A percentile compares a stretch with the other conserved stretches of the same genome.
These are phyloP conservation scores for Darksidea phi DNA, from an alignment of 495 filamentous ascomycete genomes.

Conservation along the genomic window DNA sequence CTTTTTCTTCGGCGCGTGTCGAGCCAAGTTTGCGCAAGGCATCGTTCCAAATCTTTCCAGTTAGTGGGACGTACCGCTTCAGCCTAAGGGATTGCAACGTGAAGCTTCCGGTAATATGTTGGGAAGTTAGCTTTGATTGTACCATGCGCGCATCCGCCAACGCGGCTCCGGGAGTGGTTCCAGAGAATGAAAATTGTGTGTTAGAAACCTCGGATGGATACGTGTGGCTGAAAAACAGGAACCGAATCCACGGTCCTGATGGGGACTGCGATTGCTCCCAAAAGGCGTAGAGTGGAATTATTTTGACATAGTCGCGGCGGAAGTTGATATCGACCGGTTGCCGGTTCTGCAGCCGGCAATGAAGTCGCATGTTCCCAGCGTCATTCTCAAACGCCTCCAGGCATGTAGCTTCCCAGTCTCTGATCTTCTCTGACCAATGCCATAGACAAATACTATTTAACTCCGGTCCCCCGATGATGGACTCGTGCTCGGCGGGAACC, in stretches of 20 bases:
- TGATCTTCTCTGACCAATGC: neutral
- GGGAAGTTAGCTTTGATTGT: slow-evolving; percentile 5
- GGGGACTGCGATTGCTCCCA: neutral
- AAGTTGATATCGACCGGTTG: neutral
- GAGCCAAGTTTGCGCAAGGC: neutral
- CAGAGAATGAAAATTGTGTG: slow-evolving; percentile 5
- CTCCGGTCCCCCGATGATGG: slow-evolving; percentile 11
- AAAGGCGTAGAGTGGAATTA: slow-evolving; percentile 11
- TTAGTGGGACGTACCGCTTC: neutral
- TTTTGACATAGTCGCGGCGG: slow-evolving; percentile 1
- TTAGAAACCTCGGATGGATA: neutral
- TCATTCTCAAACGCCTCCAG: slow-evolving; percentile 10
- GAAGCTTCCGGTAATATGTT: slow-evolving; percentile 1
- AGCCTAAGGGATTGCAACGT: neutral
- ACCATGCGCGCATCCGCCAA: neutral
- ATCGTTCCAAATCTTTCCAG: neutral
- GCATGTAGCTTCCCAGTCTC: neutral
- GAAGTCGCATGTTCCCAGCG: slow-evolving; percentile 7
- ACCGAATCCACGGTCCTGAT: neutral
- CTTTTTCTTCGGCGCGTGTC: neutral
- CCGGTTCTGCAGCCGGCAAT: neutral
- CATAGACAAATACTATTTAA: slow-evolving; percentile 6
- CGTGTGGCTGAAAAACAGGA: neutral
- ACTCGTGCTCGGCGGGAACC: neutral
- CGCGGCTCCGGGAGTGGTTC: neutral